phyloP scores from a whole-genome alignment of 2,329 filamentous ascomycete species.

The Sporothrix humicola region DNA sequence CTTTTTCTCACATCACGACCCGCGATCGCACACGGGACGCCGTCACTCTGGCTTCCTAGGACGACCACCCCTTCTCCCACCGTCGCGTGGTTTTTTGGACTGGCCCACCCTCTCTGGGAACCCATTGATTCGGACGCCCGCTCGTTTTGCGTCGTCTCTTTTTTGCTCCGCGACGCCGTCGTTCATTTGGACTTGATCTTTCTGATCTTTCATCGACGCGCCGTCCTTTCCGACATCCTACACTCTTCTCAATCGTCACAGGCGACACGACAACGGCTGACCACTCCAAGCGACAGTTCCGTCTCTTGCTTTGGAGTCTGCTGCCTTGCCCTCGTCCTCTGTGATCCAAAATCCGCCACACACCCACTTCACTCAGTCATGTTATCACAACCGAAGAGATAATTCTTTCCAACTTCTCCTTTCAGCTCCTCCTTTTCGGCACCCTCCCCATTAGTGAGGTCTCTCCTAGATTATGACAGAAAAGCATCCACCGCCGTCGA shows the following conservation, averaged over 20 bases:
- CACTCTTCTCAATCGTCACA: neutral
- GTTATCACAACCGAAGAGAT: conserved; percentile 49
- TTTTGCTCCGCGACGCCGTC: neutral
- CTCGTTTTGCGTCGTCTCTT: neutral
- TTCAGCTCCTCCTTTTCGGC: conserved; percentile 41
- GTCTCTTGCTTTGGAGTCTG: conserved; percentile 35
- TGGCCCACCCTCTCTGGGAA: conserved; percentile 1
- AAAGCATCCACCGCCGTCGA: conserved; percentile 58
- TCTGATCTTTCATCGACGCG: neutral
- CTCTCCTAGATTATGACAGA: conserved; percentile 67
- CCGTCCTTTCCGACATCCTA: neutral
- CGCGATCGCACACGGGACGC: neutral
- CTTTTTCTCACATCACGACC: neutral
- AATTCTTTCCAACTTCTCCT: conserved; percentile 20
- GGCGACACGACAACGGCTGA: conserved; percentile 26
- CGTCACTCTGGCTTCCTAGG: neutral
- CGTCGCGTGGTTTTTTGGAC: neutral
- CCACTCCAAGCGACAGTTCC: conserved; percentile 24
- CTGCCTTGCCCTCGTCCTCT: conserved; percentile 13
- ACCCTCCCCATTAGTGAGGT: conserved; percentile 51
- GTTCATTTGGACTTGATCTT: neutral
- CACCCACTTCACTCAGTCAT: conserved; percentile 61
- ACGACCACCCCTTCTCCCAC: neutral
- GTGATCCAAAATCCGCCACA: neutral
- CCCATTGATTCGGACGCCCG: conserved; percentile 7